Percentiles rank a stretch among this genome's conserved stretches.
Evolutionary conservation across 2,329 filamentous ascomycete species (phyloP).

Genomic region (Arthrobotrys entomopaga): DNA sequence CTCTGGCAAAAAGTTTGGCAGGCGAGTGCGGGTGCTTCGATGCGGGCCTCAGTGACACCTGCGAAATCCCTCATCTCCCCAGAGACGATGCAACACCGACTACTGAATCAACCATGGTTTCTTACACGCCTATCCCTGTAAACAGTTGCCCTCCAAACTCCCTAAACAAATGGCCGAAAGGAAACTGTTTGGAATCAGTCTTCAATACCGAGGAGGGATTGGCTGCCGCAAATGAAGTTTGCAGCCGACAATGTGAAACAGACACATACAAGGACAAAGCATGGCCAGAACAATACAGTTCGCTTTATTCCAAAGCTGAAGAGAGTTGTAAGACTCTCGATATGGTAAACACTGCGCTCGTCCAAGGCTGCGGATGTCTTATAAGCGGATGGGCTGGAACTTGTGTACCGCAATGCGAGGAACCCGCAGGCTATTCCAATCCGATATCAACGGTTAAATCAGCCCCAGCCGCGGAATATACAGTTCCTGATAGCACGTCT

Average conservation of each 20-base stretch:
- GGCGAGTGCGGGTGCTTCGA: slow-evolving; percentile 5
- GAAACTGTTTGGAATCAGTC: slow-evolving; percentile 28
- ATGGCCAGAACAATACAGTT: slow-evolving; percentile 13
- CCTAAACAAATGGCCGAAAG: slow-evolving; percentile 14
- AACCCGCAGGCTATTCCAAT: slow-evolving; percentile 15
- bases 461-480: background rate
- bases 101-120: background rate
- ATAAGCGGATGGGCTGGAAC: slow-evolving; percentile 28
- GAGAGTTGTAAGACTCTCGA: slow-evolving; percentile 2
- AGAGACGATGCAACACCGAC: background rate
- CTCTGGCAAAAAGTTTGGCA: background rate
- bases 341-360: slow-evolving; percentile 14
- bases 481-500: background rate
- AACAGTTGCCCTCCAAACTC: slow-evolving; percentile 23
- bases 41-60: slow-evolving; percentile 3
- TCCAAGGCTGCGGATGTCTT: slow-evolving; percentile 39
- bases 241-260: slow-evolving; percentile 28
- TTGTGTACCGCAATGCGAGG: slow-evolving; percentile 21
- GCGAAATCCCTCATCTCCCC: slow-evolving; percentile 6
- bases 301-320: background rate
- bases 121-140: background rate
- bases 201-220: slow-evolving; percentile 17
- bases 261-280: background rate
- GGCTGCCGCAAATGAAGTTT: slow-evolving; percentile 6
- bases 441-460: background rate